These are phyloP conservation scores for Yamadazyma jaroonii DNA, from an alignment of 1,139 yeast genomes.

Conservation along the genomic window DNA sequence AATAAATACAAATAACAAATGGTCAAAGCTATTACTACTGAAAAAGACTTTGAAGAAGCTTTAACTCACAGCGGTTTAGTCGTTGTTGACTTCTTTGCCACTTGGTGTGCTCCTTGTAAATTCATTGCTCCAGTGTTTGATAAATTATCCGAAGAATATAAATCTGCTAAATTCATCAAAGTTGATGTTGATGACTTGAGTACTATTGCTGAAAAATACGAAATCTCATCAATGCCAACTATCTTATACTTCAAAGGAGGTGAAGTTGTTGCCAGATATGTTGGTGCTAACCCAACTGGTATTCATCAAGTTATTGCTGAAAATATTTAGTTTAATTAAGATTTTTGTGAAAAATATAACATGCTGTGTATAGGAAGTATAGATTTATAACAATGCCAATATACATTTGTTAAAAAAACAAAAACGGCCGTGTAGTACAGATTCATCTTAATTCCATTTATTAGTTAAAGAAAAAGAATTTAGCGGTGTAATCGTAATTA, in stretches of 20 bases:
- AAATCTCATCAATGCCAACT: constrained; percentile 88
- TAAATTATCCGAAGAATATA: constrained; percentile 47
- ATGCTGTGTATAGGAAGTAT: no score
- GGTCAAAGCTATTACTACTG: constrained; percentile 25
- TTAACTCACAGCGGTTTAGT: constrained; percentile 56
- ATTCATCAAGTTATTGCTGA: constrained; percentile 67
- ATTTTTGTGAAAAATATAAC: no score
- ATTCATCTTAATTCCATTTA: no score
- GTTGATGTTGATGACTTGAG: constrained; percentile 51
- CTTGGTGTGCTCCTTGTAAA: constrained; percentile 95
- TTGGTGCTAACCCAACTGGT: constrained; percentile 87
- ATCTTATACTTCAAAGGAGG: constrained; percentile 77
- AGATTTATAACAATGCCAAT: no score
- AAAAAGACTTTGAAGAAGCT: constrained; percentile 60
- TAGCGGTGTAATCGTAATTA: no score
- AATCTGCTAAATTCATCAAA: constrained; percentile 69
- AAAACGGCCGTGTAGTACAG: no score
- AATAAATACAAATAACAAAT: constrained; percentile 20
- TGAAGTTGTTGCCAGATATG: constrained; percentile 65
- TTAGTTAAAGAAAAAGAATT: no score
- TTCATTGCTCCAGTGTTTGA: constrained; percentile 79
- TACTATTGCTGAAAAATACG: constrained; percentile 71
- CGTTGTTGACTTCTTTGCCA: constrained; percentile 83
- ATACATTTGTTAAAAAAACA: no score
- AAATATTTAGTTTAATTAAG: constrained; percentile 52